These are phyloP conservation scores for Saturnispora sanitii DNA, from an alignment of 805 yeast genomes.

Conservation along the genomic window DNA sequence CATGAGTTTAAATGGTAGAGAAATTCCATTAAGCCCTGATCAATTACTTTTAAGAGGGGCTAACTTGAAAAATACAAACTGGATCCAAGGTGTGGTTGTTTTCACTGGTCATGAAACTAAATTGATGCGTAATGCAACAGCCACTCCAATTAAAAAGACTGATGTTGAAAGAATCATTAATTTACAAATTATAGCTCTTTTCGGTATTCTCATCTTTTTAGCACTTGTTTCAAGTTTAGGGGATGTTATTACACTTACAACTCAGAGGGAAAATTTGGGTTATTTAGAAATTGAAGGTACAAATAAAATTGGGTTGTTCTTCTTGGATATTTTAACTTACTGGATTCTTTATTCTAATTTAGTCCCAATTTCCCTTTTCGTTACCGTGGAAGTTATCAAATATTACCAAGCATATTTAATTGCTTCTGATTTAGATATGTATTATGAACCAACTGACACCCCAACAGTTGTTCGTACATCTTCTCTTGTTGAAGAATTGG, in stretches of 20 bases:
- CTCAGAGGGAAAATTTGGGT: conserved; percentile 41
- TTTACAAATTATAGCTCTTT: conserved; percentile 80
- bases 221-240: conserved; percentile 81
- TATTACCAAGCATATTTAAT: conserved; percentile 93
- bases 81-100: conserved; percentile 89
- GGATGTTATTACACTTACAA: conserved; percentile 62
- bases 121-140: conserved; percentile 96
- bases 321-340: conserved; percentile 79
- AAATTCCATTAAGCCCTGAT: conserved; percentile 75
- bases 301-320: conserved; percentile 60
- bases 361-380: conserved; percentile 96
- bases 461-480: conserved; percentile 95
- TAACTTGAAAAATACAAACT: conserved; percentile 83
- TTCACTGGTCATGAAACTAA: conserved; percentile 99
- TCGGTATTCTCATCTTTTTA: conserved; percentile 65
- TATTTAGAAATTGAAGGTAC: conserved; percentile 65
- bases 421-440: conserved; percentile 89
- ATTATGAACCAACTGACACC: conserved; percentile 76
- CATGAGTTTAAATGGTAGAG: conserved; percentile 43
- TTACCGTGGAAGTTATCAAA: conserved; percentile 91
- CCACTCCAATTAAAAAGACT: conserved; percentile 94
- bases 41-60: conserved; percentile 94
- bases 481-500: conserved; percentile 90
- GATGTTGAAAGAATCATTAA: conserved; percentile 95
- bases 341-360: conserved; percentile 95